A percentile compares a stretch with the other conserved stretches of the same genome.
These are phyloP conservation scores for Cucumis melo DNA, from an alignment of 306 rosid species.

Conservation along the genomic window DNA sequence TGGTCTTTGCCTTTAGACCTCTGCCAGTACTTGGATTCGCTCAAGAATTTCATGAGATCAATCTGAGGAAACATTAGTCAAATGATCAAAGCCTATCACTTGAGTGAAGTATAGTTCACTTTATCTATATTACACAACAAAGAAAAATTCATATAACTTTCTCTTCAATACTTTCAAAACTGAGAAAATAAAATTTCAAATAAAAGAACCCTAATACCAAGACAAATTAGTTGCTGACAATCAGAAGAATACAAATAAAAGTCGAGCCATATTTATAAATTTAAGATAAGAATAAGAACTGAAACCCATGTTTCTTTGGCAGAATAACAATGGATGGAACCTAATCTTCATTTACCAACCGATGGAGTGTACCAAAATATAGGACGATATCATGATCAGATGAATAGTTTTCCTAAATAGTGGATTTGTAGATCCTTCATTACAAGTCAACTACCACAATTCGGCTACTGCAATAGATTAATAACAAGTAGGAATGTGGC, in stretches of 20 bases:
- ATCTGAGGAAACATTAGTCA: slow-evolving; percentile 39
- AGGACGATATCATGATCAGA: background rate
- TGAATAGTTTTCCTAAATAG: background rate
- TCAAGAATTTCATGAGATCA: slow-evolving; percentile 52
- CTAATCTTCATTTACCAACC: background rate
- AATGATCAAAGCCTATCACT: background rate
- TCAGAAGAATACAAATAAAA: background rate
- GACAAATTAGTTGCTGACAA: background rate
- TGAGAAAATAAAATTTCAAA: background rate
- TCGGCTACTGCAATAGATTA: background rate
- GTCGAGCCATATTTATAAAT: background rate
- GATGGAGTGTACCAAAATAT: background rate
- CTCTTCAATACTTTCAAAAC: background rate
- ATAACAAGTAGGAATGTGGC: background rate
- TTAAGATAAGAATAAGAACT: background rate
- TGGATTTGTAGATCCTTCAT: background rate
- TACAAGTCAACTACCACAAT: background rate
- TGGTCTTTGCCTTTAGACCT: slow-evolving; percentile 84
- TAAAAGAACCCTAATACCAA: background rate
- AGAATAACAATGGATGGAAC: background rate
- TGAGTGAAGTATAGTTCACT: background rate
- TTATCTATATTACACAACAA: background rate
- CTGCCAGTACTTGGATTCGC: slow-evolving; percentile 65
- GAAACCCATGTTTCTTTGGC: background rate
- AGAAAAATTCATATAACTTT: background rate